Evolutionary conservation across 2,329 filamentous ascomycete genomes (phyloP).

Genomic region (Cercospora citrullina): DNA sequence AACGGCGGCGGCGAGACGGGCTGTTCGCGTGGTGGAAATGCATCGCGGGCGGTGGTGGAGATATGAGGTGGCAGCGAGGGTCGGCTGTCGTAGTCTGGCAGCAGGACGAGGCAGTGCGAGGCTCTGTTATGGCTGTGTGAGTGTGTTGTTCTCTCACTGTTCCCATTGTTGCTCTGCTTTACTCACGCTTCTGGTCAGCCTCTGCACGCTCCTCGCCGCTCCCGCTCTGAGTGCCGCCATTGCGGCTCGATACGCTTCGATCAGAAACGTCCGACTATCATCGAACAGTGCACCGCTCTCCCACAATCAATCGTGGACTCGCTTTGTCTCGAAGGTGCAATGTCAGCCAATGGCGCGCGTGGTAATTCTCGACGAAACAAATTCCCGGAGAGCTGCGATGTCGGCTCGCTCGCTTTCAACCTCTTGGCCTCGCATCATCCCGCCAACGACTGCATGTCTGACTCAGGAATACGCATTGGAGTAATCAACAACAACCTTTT

Average conservation of each 20-base stretch:
- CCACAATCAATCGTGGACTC: background rate
- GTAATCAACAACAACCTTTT: background rate
- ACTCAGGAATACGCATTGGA: background rate
- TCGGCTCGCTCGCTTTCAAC: background rate
- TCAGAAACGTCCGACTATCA: background rate
- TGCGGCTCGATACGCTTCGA: background rate
- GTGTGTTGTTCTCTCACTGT: background rate
- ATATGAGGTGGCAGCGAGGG: constrained; percentile 11
- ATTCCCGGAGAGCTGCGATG: constrained; percentile 9
- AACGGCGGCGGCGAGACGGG: constrained; percentile 40
- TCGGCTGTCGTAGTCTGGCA: constrained; percentile 4
- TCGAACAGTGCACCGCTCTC: background rate
- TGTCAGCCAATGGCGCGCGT: constrained; percentile 22
- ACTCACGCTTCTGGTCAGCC: constrained; percentile 27
- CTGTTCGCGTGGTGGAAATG: constrained; percentile 28
- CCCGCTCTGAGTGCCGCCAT: constrained; percentile 29
- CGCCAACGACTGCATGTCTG: background rate
- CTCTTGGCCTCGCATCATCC: constrained; percentile 1
- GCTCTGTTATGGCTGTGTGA: constrained; percentile 12
- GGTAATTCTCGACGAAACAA: constrained; percentile 16
- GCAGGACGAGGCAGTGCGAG: constrained; percentile 15
- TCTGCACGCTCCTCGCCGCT: constrained; percentile 25
- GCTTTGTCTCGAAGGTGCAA: background rate
- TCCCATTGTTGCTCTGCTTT: background rate
- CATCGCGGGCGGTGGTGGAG: constrained; percentile 33